These are phyloP conservation scores for Eleusine indica DNA, from an alignment of 176 grass and related monocot species.

Conservation along the genomic window DNA sequence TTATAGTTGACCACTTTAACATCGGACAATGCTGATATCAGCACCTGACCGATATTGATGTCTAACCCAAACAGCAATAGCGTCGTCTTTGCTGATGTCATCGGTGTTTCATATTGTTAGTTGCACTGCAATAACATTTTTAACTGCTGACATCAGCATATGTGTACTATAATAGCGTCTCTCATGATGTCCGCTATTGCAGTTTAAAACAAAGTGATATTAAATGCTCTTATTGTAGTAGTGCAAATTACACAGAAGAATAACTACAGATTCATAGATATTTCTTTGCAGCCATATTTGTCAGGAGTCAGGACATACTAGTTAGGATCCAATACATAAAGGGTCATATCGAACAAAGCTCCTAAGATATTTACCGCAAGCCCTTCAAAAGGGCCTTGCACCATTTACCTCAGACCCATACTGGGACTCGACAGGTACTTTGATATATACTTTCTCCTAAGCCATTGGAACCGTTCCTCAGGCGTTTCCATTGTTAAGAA, in stretches of 20 bases:
- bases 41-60: no score
- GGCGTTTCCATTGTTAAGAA: constrained; percentile 47
- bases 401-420: constrained; percentile 13
- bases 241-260: not conserved
- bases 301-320: constrained; percentile 18
- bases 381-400: not conserved
- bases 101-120: no score
- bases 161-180: no score
- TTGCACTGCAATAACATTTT: no score
- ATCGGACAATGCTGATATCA: no score
- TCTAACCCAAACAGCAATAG: no score
- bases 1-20: no score
- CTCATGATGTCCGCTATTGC: no score
- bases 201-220: no score
- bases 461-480: constrained; percentile 47
- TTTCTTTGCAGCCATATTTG: constrained; percentile 31
- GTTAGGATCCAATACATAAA: constrained; percentile 24
- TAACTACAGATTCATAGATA: constrained; percentile 11
- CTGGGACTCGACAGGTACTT: constrained; percentile 33
- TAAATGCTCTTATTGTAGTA: no score
- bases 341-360: not conserved
- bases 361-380: not conserved
- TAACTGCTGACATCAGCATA: no score
- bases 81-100: no score
- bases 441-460: constrained; percentile 46